Conservation (phyloP, 2,329 filamentous ascomycete genomes). For the Nemania abortiva region DNA sequence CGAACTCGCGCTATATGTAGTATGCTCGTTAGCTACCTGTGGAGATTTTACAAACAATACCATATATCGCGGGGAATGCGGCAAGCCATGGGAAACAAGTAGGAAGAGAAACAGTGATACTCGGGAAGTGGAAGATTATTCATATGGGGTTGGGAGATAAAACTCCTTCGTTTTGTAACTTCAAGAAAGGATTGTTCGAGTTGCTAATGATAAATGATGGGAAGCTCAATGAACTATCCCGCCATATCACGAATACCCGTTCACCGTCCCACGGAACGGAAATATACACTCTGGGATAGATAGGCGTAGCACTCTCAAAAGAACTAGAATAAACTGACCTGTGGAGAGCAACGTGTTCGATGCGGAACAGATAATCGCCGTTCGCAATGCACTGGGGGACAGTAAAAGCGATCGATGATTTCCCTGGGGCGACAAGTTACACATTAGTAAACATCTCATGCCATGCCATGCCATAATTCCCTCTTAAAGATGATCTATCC, state of each 20-base stretch:
- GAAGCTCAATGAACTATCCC: neutral
- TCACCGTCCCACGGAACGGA: too few species aligned
- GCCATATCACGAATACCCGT: too few species aligned
- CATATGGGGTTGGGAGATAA: too few species aligned
- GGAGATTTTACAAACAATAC: neutral
- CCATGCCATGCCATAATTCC: neutral
- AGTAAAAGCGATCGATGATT: conserved; percentile 48
- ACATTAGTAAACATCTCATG: conserved; percentile 13
- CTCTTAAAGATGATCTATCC: neutral
- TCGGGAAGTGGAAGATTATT: too few species aligned
- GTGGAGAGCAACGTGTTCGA: conserved; percentile 55
- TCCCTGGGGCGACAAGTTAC: conserved; percentile 37
- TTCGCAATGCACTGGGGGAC: conserved; percentile 52
- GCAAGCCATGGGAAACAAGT: too few species aligned
- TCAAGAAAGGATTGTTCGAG: neutral
- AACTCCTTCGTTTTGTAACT: neutral
- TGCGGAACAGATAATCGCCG: conserved; percentile 56
- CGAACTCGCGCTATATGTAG: conserved; percentile 40
- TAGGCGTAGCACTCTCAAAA: neutral
- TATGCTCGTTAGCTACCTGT: conserved; percentile 4
- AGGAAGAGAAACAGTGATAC: too few species aligned
- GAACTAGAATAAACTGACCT: conserved; percentile 21
- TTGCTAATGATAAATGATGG: too few species aligned
- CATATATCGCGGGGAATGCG: too few species aligned
- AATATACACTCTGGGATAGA: neutral